Evolutionary conservation across 2,329 filamentous ascomycete genomes (phyloP).

Genomic region (Aureobasidium sp.): DNA sequence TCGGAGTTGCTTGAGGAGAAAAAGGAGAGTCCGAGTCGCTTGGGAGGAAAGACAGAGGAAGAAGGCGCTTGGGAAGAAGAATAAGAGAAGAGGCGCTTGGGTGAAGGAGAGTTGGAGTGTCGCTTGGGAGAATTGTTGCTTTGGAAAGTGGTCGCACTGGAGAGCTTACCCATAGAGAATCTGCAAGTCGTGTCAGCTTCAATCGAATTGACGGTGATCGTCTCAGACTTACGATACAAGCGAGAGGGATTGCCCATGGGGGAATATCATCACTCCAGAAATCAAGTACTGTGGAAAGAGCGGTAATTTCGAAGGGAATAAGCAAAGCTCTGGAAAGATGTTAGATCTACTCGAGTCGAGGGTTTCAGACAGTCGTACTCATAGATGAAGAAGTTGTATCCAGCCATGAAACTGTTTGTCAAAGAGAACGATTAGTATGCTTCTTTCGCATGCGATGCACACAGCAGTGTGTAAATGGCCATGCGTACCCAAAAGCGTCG

Average conservation of each 20-base stretch:
- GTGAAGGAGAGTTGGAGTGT: not conserved
- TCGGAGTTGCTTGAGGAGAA: not conserved
- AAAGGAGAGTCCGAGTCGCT: not conserved
- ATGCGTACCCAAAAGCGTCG: conserved; percentile 41
- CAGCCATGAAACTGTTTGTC: conserved; percentile 36
- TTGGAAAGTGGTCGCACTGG: not conserved
- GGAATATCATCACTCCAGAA: conserved; percentile 34
- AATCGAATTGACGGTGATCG: too few species aligned
- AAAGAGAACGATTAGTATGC: too few species aligned
- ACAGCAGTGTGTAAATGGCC: too few species aligned
- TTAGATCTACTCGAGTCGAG: too few species aligned
- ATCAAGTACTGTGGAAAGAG: conserved; percentile 28
- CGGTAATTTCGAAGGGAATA: conserved; percentile 42
- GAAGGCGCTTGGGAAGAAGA: not conserved
- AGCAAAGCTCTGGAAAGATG: conserved; percentile 24
- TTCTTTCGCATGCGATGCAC: too few species aligned
- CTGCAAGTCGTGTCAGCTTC: not conserved
- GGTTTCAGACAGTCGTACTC: conserved; percentile 19
- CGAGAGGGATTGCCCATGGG: conserved; percentile 23
- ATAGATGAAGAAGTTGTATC: conserved; percentile 41
- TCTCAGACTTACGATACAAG: conserved; percentile 9
- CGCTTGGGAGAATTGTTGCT: not conserved
- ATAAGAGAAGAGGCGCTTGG: not conserved
- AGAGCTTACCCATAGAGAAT: conserved; percentile 1
- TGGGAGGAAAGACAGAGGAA: not conserved